phyloP scores from a whole-genome alignment of 2,329 filamentous ascomycete species.

The Penicillium sp. region DNA sequence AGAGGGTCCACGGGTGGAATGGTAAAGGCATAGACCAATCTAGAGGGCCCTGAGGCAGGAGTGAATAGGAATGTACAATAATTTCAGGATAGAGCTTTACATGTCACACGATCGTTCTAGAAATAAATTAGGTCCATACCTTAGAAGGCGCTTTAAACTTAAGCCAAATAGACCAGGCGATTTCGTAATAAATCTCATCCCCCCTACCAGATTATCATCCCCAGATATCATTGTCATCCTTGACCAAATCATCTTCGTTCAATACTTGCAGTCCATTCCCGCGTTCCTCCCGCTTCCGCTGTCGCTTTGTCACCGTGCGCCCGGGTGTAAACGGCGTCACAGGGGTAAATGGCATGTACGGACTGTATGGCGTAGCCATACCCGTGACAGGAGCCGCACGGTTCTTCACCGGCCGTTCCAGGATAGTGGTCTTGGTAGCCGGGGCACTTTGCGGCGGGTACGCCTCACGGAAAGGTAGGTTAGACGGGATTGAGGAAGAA shows the following conservation, averaged over 20 bases:
- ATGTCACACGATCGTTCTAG: no score
- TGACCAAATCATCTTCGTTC: constrained; percentile 48
- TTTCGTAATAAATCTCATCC: constrained; percentile 10
- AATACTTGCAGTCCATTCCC: constrained; percentile 45
- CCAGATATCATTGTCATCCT: constrained; percentile 48
- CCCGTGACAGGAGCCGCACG: constrained; percentile 45
- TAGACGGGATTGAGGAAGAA: constrained; percentile 25
- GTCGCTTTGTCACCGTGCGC: constrained; percentile 44
- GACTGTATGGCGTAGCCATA: constrained; percentile 49
- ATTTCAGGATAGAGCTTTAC: no score
- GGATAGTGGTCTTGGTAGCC: constrained; percentile 49
- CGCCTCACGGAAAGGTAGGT: constrained; percentile 45
- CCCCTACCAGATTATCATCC: constrained; percentile 20
- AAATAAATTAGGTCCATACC: no score
- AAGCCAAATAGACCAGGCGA: constrained; percentile 8
- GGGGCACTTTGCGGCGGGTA: constrained; percentile 45
- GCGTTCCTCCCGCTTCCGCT: constrained; percentile 42
- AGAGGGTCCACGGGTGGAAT: no score
- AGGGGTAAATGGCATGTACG: constrained; percentile 52
- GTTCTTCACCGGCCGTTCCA: constrained; percentile 42
- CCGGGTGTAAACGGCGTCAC: constrained; percentile 50
- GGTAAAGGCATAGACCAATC: no score
- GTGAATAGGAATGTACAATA: no score
- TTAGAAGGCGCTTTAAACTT: no score
- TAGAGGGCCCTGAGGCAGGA: no score